Base-by-base conservation (phyloP, 352 stramenopile species). In the Globisporangium nodosum region DNA sequence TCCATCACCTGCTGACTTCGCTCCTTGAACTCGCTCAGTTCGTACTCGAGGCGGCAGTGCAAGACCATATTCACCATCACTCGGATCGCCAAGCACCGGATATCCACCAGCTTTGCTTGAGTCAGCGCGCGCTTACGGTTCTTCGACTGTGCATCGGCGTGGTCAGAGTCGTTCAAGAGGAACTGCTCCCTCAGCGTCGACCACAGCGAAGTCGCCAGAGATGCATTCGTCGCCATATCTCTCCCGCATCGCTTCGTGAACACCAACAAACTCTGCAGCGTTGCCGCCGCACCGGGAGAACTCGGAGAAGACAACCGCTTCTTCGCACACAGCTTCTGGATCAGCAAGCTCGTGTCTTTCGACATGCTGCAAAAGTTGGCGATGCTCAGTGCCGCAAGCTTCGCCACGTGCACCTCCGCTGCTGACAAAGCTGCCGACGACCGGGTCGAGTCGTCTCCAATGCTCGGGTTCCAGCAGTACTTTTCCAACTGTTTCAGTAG, bases 51-150 rank as follows among this genome's bases (percentile, higher is more conserved):
- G 35, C 63, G 59, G 16, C 73, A 76, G 42, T 85, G 71, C 21
- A 90, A 52, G 5, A 91, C 60, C 15, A 88, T 20, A 58, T 90
- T 84, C n/a, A 78, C 68, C 1, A 70, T 64, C 24, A 90, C 73
- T 60, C 85, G 78, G 16, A 93, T 73, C 8, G 78, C 72, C 40
- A 83, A 60, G 7, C 76, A 88, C 0, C 79, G 80, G 49, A 84
- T 66, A 31, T 90, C 78, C 11, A 73, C 65, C 16, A 76, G 27
- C 60, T 52, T 71, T 24, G 62, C 12, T 30, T 71, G 39, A 45
- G 60, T 74, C 62, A 66, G 66, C 60, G 18, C 56, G 51, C 54
- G 60, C 40, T 68, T 64, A 27, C 37, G 31, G 39, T 40, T 64
- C 50, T 64, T 65, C 5, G 3, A 3, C 5, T 37, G 27, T 24